These are phyloP conservation scores for Rickenella mellea DNA, from an alignment of 768 basidiomycete genomes.

Conservation along the genomic window DNA sequence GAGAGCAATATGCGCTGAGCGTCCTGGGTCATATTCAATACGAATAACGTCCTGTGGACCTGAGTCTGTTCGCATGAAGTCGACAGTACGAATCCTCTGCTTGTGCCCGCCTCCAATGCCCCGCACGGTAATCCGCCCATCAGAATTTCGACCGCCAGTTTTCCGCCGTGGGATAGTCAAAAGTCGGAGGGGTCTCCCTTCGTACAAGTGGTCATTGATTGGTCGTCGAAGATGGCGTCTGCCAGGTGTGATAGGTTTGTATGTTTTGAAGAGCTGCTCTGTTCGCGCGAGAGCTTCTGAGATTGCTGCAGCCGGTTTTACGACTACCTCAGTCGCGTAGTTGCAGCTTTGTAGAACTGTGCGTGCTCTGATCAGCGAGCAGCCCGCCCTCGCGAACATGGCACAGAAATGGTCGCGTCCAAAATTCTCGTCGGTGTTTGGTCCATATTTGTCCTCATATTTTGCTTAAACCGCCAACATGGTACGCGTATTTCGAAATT, in stretches of 20 bases:
- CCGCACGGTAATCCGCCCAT: constrained; percentile 81
- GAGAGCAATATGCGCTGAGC: constrained; percentile 91
- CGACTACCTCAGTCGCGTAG: constrained; percentile 28
- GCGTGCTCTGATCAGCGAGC: background rate
- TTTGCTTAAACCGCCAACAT: constrained; percentile 3
- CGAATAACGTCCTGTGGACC: constrained; percentile 86
- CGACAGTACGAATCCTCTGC: constrained; percentile 75
- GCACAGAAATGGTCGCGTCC: constrained; percentile 14
- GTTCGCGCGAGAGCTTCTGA: constrained; percentile 39
- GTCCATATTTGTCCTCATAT: constrained; percentile 11
- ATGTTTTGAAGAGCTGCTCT: constrained; percentile 68
- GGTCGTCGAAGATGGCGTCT: constrained; percentile 84
- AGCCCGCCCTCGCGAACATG: constrained; percentile 37
- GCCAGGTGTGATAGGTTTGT: constrained; percentile 80
- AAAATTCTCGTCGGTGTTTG: background rate
- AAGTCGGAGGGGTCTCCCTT: constrained; percentile 73
- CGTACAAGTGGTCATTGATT: constrained; percentile 71
- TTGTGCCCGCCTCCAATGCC: constrained; percentile 88
- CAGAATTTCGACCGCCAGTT: constrained; percentile 78
- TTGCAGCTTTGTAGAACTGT: constrained; percentile 5
- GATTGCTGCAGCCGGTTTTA: constrained; percentile 21
- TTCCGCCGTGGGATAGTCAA: constrained; percentile 77
- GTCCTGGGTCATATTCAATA: constrained; percentile 94
- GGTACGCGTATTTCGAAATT: background rate
- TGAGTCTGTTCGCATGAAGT: constrained; percentile 70